Evolutionary conservation across 345 rosid species (phyloP).

Genomic region (Bretschneidera sinensis): DNA sequence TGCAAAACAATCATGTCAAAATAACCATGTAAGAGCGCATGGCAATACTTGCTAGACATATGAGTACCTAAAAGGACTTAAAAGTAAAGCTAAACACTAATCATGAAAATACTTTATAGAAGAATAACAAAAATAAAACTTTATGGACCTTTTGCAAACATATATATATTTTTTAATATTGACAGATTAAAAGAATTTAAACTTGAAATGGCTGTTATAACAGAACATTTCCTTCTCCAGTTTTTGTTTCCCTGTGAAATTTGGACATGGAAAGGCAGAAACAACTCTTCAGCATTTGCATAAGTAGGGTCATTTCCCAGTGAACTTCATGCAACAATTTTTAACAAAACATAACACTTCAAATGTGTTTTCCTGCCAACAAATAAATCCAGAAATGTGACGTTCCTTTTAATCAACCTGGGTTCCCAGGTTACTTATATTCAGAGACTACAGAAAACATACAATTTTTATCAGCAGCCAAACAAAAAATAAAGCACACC

Average conservation of each 20-base stretch:
- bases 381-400: background rate
- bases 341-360: no score
- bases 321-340: no score
- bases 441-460: background rate
- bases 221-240: background rate
- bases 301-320: background rate
- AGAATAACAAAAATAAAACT: no score
- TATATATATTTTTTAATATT: no score
- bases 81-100: no score
- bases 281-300: background rate
- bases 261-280: background rate
- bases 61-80: no score
- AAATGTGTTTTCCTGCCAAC: no score
- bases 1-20: conserved; percentile 19
- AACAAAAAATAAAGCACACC: background rate
- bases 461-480: background rate
- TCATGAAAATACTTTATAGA: background rate
- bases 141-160: no score
- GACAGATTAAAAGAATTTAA: no score
- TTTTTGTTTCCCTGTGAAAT: background rate
- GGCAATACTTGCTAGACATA: background rate
- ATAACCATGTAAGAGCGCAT: background rate
- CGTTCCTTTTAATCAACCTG: background rate
- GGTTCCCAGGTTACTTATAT: background rate
- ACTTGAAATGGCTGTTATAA: background rate